phyloP scores from a whole-genome alignment of 2,329 filamentous ascomycete genomes.

The Hypoxylon sp. region DNA sequence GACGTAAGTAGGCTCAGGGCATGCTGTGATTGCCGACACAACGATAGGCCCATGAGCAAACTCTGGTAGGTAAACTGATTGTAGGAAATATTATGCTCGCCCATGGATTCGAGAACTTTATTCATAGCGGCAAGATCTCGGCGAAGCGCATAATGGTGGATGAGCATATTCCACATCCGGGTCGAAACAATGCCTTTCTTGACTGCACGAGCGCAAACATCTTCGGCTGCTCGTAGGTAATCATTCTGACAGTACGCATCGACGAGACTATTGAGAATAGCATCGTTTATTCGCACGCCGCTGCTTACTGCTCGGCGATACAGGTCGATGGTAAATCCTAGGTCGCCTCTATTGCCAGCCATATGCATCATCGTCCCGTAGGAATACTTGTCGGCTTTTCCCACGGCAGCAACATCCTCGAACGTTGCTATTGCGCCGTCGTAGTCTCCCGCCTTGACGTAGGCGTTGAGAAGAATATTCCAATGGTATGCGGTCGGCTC shows the following conservation, averaged over 20 bases:
- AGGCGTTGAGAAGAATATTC: slow-evolving; percentile 81
- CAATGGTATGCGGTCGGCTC: slow-evolving; percentile 71
- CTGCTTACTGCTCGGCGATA: slow-evolving; percentile 70
- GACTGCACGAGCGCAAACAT: slow-evolving; percentile 68
- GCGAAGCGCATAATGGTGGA: slow-evolving; percentile 75
- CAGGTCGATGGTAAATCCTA: slow-evolving; percentile 74
- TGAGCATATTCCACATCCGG: slow-evolving; percentile 81
- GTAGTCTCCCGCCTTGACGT: slow-evolving; percentile 74
- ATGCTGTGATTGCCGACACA: slow-evolving; percentile 62
- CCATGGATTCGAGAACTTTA: slow-evolving; percentile 63
- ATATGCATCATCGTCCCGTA: slow-evolving; percentile 81
- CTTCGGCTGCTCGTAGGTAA: slow-evolving; percentile 65
- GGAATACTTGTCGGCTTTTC: slow-evolving; percentile 70
- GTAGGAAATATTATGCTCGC: slow-evolving; percentile 59
- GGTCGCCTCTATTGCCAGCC: slow-evolving; percentile 76
- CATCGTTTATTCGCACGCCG: slow-evolving; percentile 61
- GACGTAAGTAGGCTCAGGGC: slow-evolving; percentile 62
- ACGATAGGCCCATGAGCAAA: slow-evolving; percentile 62
- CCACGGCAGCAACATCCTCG: slow-evolving; percentile 63
- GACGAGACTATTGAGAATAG: slow-evolving; percentile 74
- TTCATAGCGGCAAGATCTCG: slow-evolving; percentile 65
- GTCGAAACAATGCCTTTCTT: slow-evolving; percentile 64
- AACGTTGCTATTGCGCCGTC: slow-evolving; percentile 74
- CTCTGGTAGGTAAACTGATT: slow-evolving; percentile 63
- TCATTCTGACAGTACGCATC: slow-evolving; percentile 73